phyloP scores from a whole-genome alignment of 2,329 filamentous ascomycete species.

The Colletotrichum nymphaeae region DNA sequence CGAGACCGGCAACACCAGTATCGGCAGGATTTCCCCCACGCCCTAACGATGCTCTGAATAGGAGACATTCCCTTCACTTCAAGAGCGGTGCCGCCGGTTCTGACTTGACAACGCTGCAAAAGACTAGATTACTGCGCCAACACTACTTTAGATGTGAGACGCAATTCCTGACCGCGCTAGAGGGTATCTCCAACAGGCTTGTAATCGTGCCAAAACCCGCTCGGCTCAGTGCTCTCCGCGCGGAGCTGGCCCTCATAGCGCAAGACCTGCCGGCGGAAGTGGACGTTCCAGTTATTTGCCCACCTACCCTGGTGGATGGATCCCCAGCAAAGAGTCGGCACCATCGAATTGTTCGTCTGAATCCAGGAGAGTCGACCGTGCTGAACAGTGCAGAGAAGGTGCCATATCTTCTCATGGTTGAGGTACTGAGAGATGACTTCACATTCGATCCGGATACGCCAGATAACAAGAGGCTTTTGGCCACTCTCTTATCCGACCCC shows the following conservation, averaged over 20 bases:
- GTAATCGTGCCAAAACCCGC: conserved; percentile 86
- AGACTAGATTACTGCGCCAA: conserved; percentile 78
- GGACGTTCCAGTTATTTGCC: conserved; percentile 85
- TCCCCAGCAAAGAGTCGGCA: conserved; percentile 81
- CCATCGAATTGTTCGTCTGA: conserved; percentile 85
- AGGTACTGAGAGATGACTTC: conserved; percentile 84
- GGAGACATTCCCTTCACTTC: conserved; percentile 71
- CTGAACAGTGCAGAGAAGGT: conserved; percentile 90
- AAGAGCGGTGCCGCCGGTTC: conserved; percentile 68
- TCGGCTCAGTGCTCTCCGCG: conserved; percentile 82
- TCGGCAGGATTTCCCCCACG: conserved; percentile 63
- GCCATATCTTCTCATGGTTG: conserved; percentile 86
- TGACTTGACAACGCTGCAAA: conserved; percentile 74
- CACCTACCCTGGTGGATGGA: conserved; percentile 78
- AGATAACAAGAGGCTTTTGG: conserved; percentile 76
- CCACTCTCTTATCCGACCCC: conserved; percentile 67
- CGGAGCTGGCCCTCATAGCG: conserved; percentile 83
- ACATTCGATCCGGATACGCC: conserved; percentile 81
- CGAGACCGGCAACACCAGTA: conserved; percentile 68
- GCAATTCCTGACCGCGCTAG: conserved; percentile 82
- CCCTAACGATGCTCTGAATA: conserved; percentile 59
- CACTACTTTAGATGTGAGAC: conserved; percentile 88
- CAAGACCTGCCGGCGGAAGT: conserved; percentile 86
- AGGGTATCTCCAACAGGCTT: conserved; percentile 87
- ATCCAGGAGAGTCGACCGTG: conserved; percentile 86